Base-by-base conservation (phyloP, 2,329 filamentous ascomycete genomes). In the Mycosphaerelloides madeirae region DNA sequence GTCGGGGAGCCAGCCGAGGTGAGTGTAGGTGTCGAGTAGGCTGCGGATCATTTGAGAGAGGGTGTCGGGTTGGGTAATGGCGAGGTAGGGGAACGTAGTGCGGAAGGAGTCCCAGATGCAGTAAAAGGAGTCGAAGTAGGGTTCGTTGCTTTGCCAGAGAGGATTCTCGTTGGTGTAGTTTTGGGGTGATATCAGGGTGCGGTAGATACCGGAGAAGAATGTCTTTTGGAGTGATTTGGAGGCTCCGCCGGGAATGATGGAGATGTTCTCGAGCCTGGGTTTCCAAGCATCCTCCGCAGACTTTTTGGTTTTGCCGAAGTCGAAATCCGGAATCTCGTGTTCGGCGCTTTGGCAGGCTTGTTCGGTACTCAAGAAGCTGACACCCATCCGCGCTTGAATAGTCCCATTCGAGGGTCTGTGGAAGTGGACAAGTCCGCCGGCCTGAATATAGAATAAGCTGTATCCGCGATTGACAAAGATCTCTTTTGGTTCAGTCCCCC, bases 121-220 rank as follows among this genome's bases (percentile, higher is more conserved):
- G 55, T 84, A 85, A 12, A 82, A 77, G 46, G 85, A 82, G 46
- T 83, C 78, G 52, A 84, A 86, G 58, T 85, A 85, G 1, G 83
- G 83, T 61, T 86, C 82, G 0, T 56, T 52, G 1, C 78, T 81
- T 1, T 65, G 60, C 82, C 83, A 86, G 1, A 72, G 63, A 0
- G 83, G 82, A 46, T 86, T 86, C 57, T 86, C 83, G 0, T 80
- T 81, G 0, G 82, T 86, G 52, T 80, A 78, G 58, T 86, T 84
- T 1, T 81, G 81, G 0, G 83, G 81, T 6, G 85, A 74, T n/a
- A 85, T 64, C 48, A 79, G 76, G 75, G 84, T 83, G 48, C 83
- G 81, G 54, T 85, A 85, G 15, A 87, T 62, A 0, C 80, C 81
- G 0, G 78, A 77, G 65, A 86, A 87, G 44, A 58, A 22, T 73